Percentiles rank a stretch among this genome's conserved stretches.
Conservation (phyloP, 2,329 filamentous ascomycete species). For the Colletotrichum gigasporum region DNA sequence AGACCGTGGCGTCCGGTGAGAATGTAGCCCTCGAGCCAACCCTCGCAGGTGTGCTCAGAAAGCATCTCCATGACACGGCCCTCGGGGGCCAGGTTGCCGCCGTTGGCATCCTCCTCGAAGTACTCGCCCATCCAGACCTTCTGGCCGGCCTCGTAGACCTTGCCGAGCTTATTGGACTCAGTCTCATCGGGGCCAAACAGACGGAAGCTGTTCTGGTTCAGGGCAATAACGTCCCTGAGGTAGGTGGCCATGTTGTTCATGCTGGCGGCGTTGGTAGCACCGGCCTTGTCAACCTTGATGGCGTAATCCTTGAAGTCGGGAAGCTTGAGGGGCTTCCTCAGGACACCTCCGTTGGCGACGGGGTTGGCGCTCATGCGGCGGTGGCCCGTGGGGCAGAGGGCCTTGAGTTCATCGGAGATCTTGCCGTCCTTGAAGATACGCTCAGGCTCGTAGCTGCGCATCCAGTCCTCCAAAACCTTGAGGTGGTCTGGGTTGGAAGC, state of each 20-base stretch:
- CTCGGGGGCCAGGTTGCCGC: constrained; percentile 74
- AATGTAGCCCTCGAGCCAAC: constrained; percentile 83
- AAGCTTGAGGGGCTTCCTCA: constrained; percentile 74
- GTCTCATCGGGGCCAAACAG: constrained; percentile 85
- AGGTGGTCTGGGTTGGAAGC: constrained; percentile 72
- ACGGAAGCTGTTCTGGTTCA: constrained; percentile 75
- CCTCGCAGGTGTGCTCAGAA: constrained; percentile 83
- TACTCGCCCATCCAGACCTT: constrained; percentile 85
- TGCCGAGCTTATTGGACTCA: constrained; percentile 80
- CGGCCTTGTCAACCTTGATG: constrained; percentile 69
- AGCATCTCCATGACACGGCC: constrained; percentile 86
- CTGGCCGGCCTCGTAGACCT: constrained; percentile 78
- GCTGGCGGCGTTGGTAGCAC: constrained; percentile 64
- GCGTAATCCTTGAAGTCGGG: constrained; percentile 77
- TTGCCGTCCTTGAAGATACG: constrained; percentile 74
- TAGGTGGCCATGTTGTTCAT: constrained; percentile 77
- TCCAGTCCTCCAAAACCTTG: constrained; percentile 77
- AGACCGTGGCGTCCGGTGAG: constrained; percentile 79
- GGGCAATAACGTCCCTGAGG: constrained; percentile 72
- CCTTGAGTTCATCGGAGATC: constrained; percentile 69
- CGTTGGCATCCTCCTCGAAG: constrained; percentile 79
- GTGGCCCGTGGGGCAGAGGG: constrained; percentile 71
- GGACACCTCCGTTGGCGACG: constrained; percentile 75
- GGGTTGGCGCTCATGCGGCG: constrained; percentile 82
- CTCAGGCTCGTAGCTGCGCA: constrained; percentile 80